phyloP scores from a whole-genome alignment of 2,329 filamentous ascomycete genomes.

The Colletotrichum spinosum region DNA sequence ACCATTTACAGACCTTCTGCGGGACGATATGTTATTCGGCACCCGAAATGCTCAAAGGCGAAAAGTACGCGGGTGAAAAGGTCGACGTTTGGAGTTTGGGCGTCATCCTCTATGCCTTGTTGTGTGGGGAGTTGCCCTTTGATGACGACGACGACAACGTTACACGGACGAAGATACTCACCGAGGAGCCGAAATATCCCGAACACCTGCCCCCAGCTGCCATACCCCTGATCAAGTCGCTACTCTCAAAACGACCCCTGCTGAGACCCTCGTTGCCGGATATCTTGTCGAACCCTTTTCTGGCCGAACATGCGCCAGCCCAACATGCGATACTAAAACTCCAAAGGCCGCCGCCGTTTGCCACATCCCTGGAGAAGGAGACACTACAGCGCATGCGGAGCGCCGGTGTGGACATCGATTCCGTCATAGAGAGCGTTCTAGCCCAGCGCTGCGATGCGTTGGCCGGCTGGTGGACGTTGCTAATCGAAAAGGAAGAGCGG shows the following conservation, averaged over 20 bases:
- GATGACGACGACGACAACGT: slow-evolving; percentile 94
- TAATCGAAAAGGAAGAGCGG: slow-evolving; percentile 93
- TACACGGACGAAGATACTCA: slow-evolving; percentile 87
- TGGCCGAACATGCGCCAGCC: slow-evolving; percentile 85
- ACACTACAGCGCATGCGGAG: slow-evolving; percentile 92
- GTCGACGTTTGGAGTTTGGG: slow-evolving; percentile 96
- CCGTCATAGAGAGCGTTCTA: slow-evolving; percentile 93
- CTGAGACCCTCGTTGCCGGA: slow-evolving; percentile 85
- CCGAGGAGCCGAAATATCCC: slow-evolving; percentile 87
- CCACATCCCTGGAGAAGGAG: slow-evolving; percentile 88
- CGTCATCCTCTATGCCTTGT: slow-evolving; percentile 84
- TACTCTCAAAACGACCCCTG: slow-evolving; percentile 93
- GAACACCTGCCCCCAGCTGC: slow-evolving; percentile 83
- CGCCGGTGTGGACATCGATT: slow-evolving; percentile 93
- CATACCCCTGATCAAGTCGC: slow-evolving; percentile 77
- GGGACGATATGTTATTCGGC: slow-evolving; percentile 98
- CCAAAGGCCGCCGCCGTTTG: slow-evolving; percentile 83
- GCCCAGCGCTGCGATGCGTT: slow-evolving; percentile 90
- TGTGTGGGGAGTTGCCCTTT: slow-evolving; percentile 90
- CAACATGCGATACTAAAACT: slow-evolving; percentile 91
- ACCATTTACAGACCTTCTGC: slow-evolving; percentile 96
- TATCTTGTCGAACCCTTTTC: slow-evolving; percentile 87
- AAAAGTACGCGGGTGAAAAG: slow-evolving; percentile 98
- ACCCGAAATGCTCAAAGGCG: slow-evolving; percentile 97
- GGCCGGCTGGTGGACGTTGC: slow-evolving; percentile 94